Conservation (phyloP, 2,329 filamentous ascomycete genomes). For the Trichoderma endophyticum region DNA sequence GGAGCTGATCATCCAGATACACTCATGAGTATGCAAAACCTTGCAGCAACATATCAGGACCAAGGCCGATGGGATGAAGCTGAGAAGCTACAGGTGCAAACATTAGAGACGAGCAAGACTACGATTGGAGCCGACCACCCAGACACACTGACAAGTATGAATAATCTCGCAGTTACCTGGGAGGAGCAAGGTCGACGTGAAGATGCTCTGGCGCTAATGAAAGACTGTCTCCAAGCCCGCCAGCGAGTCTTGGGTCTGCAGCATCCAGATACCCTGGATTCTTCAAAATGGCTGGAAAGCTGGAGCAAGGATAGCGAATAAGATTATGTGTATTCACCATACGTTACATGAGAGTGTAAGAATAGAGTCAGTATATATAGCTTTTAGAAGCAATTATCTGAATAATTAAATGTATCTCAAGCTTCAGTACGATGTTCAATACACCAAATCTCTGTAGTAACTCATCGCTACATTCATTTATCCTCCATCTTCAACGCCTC, state of each 20-base stretch:
- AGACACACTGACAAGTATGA: not conserved
- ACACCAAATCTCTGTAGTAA: no score
- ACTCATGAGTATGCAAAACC: accelerated
- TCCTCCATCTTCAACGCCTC: slow-evolving; percentile 25
- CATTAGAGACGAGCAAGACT: not conserved
- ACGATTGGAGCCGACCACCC: not conserved
- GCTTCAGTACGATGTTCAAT: not conserved
- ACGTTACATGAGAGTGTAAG: not conserved
- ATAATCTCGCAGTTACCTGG: not conserved
- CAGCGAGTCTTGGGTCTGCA: not conserved
- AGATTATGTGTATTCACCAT: not conserved
- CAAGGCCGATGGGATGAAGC: not conserved
- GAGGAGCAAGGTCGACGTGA: not conserved
- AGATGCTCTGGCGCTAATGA: not conserved
- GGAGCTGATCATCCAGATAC: not conserved
- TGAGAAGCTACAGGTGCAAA: not conserved
- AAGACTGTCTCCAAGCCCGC: not conserved
- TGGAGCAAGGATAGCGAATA: not conserved
- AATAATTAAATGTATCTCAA: not conserved
- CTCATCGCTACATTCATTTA: no score
- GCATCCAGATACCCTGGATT: not conserved
- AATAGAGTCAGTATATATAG: not conserved
- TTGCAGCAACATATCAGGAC: not conserved
- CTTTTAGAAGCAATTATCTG: not conserved
- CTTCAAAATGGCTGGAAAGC: not conserved